These are phyloP conservation scores for Hondaea fermentalgiana DNA, from an alignment of 108 stramenopile species.

Conservation along the genomic window DNA sequence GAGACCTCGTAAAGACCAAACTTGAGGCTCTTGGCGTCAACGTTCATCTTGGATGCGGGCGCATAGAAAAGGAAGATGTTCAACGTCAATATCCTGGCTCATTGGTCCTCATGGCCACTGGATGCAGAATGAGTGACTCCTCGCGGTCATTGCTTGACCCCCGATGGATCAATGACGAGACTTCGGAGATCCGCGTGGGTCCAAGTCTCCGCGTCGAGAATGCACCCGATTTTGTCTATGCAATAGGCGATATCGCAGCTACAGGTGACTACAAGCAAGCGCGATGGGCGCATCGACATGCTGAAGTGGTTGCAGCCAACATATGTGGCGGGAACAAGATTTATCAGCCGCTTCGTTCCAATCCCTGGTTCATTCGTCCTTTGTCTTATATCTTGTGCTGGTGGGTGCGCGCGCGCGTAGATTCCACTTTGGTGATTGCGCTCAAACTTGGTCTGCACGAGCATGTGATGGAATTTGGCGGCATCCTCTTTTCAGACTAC, in stretches of 20 bases:
- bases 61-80: background rate
- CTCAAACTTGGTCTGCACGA: background rate
- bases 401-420: background rate
- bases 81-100: background rate
- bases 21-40: background rate
- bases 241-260: background rate
- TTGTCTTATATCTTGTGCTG: background rate
- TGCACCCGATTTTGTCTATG: background rate
- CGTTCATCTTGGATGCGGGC: background rate
- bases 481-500: background rate
- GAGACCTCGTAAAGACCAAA: background rate
- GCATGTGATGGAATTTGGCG: background rate
- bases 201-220: background rate
- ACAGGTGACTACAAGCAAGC: slow-evolving; percentile 15
- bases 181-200: background rate
- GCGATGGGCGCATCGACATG: background rate
- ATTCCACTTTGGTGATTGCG: background rate
- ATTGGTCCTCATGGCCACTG: background rate
- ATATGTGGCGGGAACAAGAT: background rate
- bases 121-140: background rate
- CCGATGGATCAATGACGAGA: background rate
- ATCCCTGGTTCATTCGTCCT: background rate
- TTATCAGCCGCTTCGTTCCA: background rate
- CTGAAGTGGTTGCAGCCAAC: background rate
- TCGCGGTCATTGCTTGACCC: background rate